Base-by-base conservation (phyloP, 2,329 filamentous ascomycete species). In the Ceratocystis cubensis region DNA sequence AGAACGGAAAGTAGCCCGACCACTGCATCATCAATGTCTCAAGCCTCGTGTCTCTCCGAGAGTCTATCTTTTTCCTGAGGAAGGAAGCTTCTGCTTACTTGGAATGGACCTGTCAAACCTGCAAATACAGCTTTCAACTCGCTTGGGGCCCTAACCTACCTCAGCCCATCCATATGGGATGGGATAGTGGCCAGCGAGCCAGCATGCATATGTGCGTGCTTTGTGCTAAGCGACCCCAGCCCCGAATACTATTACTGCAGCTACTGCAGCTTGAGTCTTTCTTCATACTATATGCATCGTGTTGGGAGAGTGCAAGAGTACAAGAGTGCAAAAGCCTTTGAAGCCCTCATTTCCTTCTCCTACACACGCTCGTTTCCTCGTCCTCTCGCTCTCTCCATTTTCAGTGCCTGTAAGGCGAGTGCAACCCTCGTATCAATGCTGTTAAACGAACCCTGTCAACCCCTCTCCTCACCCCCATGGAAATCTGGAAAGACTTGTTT, bases 391-490 rank as follows among this genome's bases (percentile, higher is more conserved):
- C 10, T 20, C 56, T 37, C 15, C 28, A 30, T 59, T n/a, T n/a
- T n/a, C 56, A 8, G 28, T 15, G 5, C 56, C 33, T 15, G 15
- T 1, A 22, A 59, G 48, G 5, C 15, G 17, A 48, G 46, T 48
- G 6, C 13, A 33, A 2, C 53, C 22, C 53, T 57, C 2, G 5
- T 30, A 15, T 57, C 53, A 59, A 59, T 33, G 56, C 28, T 59
- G 56, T 59, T 59, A 59, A 59, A 59, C 56, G 56, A 59, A 59
- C 56, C 56, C 56, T 59, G 56, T 59, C 56, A 30, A 8, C 1
- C 17, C 13, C 28, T 33, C 37, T 8, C 10, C 28, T 20, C 37
- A 13, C 37, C 33, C 37, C 37, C 37, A 30, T 37, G 25, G 30
- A 59, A 59, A 59, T 59, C 56, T 22, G 25, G 56, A 20, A 33